Percentiles rank a stretch among this genome's conserved stretches.
phyloP scores from a whole-genome alignment of 169 alveolate genomes.

The Theileria sp. region DNA sequence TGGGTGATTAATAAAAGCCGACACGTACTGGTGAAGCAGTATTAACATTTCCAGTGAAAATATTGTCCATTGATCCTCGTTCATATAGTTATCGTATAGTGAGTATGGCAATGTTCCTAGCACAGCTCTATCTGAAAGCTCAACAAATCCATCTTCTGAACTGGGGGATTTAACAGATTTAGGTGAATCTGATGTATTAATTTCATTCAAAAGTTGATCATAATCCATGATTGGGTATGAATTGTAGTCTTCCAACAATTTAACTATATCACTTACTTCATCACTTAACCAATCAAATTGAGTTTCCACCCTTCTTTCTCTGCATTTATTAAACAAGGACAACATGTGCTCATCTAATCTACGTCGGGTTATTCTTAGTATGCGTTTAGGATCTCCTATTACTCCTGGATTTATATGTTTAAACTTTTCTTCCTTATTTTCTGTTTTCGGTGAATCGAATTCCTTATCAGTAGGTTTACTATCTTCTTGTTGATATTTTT shows the following conservation, averaged over 20 bases:
- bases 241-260: background rate
- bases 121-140: background rate
- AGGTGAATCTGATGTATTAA: background rate
- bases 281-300: conserved; percentile 4
- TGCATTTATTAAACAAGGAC: background rate
- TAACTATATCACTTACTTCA: conserved; percentile 1
- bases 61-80: conserved; percentile 47
- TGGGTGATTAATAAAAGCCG: conserved; percentile 46
- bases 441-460: background rate
- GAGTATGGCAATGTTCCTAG: conserved; percentile 5
- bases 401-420: conserved; percentile 18
- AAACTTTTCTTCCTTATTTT: background rate
- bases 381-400: conserved; percentile 1
- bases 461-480: background rate
- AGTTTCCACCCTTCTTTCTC: background rate
- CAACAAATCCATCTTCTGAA: background rate
- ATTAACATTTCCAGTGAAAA: conserved; percentile 41
- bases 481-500: background rate
- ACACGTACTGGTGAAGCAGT: conserved; percentile 36
- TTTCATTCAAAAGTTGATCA: background rate
- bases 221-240: conserved; percentile 32
- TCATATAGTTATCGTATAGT: conserved; percentile 36
- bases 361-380: background rate
- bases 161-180: background rate
- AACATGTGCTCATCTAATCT: conserved; percentile 16